These are phyloP conservation scores for Henckelia pumila DNA, from an alignment of 257 asterid species.

Conservation along the genomic window DNA sequence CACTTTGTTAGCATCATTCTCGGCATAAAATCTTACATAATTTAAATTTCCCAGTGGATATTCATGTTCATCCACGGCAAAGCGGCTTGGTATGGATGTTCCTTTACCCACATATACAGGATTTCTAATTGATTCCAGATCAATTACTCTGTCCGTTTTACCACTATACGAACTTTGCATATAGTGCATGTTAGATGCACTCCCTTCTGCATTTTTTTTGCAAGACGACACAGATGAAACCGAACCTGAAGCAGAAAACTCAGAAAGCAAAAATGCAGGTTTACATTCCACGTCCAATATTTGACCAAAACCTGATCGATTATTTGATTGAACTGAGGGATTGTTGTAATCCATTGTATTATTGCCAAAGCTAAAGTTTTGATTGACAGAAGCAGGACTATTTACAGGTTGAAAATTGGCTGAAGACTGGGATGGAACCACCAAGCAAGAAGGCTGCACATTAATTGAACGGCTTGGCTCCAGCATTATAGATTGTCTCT, in stretches of 20 bases:
- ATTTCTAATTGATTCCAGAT: constrained; percentile 39
- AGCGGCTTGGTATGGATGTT: constrained; percentile 55
- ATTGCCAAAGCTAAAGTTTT: constrained; percentile 35
- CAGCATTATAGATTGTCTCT: constrained; percentile 36
- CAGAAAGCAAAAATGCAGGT: constrained; percentile 29
- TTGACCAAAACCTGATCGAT: constrained; percentile 41
- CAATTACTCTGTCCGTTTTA: constrained; percentile 26
- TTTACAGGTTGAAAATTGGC: constrained; percentile 48
- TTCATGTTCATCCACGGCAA: constrained; percentile 54
- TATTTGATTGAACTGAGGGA: constrained; percentile 41
- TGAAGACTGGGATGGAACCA: constrained; percentile 60
- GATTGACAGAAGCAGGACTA: constrained; percentile 41
- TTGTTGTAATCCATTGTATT: constrained; percentile 35
- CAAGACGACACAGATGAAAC: constrained; percentile 37
- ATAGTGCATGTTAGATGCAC: constrained; percentile 31
- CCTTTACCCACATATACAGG: constrained; percentile 38
- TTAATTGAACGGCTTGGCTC: constrained; percentile 46
- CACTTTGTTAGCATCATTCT: constrained; percentile 44
- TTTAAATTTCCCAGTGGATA: constrained; percentile 29
- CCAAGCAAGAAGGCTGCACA: constrained; percentile 80
- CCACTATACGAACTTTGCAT: constrained; percentile 37
- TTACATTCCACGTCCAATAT: constrained; percentile 37
- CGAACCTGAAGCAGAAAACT: constrained; percentile 41
- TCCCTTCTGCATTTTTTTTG: constrained; percentile 37
- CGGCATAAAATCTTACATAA: constrained; percentile 38